Conservation (phyloP, 2,329 filamentous ascomycete species). For the Ophiobolus disseminans region DNA sequence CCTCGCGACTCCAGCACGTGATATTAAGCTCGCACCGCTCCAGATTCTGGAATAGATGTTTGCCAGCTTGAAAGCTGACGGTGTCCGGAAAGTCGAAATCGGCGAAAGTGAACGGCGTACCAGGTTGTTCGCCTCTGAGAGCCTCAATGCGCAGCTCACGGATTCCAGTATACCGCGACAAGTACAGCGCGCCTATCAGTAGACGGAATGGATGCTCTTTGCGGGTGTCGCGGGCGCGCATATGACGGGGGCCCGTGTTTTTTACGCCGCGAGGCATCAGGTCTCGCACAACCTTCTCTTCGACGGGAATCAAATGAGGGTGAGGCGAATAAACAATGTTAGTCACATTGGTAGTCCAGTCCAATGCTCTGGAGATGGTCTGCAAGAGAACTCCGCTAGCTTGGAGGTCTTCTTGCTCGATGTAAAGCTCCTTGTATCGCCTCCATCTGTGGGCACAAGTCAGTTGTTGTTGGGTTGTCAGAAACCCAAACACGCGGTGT, state of each 20-base stretch:
- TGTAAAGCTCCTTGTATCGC: conserved; percentile 30
- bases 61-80: conserved; percentile 24
- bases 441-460: conserved; percentile 26
- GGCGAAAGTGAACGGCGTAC: conserved; percentile 21
- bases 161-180: conserved; percentile 28
- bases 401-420: conserved; percentile 38
- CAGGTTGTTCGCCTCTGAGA: not conserved
- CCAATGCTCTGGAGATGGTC: conserved; percentile 28
- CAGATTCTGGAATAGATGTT: conserved; percentile 29
- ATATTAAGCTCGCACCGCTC: conserved; percentile 27
- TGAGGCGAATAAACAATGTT: conserved; percentile 35
- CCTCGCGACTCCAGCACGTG: too few species aligned
- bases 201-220: conserved; percentile 36
- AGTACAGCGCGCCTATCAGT: conserved; percentile 34
- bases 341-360: conserved; percentile 32
- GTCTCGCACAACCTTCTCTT: conserved; percentile 25
- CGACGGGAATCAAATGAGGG: conserved; percentile 28
- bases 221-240: too few species aligned
- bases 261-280: conserved; percentile 28
- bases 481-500: too few species aligned
- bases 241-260: too few species aligned
- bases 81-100: conserved; percentile 26
- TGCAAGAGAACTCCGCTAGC: conserved; percentile 30
- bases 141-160: conserved; percentile 24
- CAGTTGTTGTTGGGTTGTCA: not conserved